These are phyloP conservation scores for Penicillium lagena DNA, from an alignment of 495 filamentous ascomycete species.

Conservation along the genomic window DNA sequence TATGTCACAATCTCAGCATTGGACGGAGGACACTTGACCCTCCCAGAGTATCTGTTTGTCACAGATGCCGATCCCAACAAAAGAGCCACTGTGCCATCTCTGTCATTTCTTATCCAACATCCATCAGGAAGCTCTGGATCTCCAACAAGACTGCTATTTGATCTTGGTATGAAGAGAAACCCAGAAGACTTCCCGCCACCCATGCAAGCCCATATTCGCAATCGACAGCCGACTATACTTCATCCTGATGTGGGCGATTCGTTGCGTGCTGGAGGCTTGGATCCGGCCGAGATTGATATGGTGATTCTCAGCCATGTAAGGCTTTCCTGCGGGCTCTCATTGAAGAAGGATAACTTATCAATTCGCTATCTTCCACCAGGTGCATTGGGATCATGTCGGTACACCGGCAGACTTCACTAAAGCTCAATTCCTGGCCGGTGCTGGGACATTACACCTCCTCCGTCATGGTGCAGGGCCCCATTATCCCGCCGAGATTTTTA, in stretches of 20 bases:
- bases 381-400: conserved; percentile 40
- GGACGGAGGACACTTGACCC: conserved; percentile 22
- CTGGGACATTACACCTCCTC: conserved; percentile 25
- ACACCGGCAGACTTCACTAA: conserved; percentile 28
- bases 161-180: conserved; percentile 30
- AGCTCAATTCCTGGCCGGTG: conserved; percentile 29
- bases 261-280: conserved; percentile 18
- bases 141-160: conserved; percentile 30
- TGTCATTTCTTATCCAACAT: conserved; percentile 34
- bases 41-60: conserved; percentile 35
- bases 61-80: conserved; percentile 12
- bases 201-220: conserved; percentile 24
- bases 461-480: conserved; percentile 7
- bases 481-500: not conserved
- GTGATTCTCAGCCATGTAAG: conserved; percentile 28
- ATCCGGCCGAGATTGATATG: conserved; percentile 28
- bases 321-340: no score
- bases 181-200: conserved; percentile 6
- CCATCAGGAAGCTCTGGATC: no score
- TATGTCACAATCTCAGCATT: no score
- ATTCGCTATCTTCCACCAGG: not conserved
- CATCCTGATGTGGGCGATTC: conserved; percentile 25
- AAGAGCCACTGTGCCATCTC: conserved; percentile 20
- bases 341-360: no score
- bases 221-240: conserved; percentile 23